These are phyloP conservation scores for Effrenium voratum DNA, from an alignment of 73 alveolate genomes.

Conservation along the genomic window DNA sequence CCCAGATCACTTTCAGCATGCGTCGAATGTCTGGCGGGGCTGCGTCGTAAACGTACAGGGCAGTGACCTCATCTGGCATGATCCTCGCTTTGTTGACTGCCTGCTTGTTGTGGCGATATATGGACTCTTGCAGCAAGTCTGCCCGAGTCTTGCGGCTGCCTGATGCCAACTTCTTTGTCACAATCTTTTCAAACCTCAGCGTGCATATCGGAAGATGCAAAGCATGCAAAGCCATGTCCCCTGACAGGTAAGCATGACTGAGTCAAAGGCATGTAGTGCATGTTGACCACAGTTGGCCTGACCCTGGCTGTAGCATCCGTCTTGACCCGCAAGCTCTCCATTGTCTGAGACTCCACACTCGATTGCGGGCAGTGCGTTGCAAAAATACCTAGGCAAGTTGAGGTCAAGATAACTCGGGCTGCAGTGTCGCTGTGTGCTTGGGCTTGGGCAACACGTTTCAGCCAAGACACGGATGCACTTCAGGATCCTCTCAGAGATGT, in stretches of 20 bases:
- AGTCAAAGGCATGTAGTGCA: conserved; percentile 17
- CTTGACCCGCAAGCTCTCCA: conserved; percentile 43
- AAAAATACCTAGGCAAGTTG: neutral
- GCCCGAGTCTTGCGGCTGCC: conserved; percentile 9
- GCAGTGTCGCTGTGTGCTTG: neutral
- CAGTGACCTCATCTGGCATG: neutral
- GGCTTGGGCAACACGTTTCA: too few relatives aligned
- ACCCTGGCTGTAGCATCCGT: conserved; percentile 7
- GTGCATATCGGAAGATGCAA: too few relatives aligned
- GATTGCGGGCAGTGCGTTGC: neutral
- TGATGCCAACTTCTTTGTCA: neutral
- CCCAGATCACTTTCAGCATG: conserved; percentile 8
- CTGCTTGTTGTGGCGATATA: neutral
- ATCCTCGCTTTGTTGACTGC: neutral
- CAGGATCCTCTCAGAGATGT: neutral
- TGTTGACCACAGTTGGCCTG: conserved; percentile 25
- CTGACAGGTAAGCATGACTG: too few relatives aligned
- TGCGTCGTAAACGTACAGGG: neutral
- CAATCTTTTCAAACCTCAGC: conserved; percentile 13
- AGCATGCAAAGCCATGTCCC: too few relatives aligned
- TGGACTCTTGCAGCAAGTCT: neutral
- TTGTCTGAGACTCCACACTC: neutral
- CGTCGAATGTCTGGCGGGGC: neutral
- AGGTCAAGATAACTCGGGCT: neutral
- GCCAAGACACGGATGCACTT: neutral